Base-by-base conservation (phyloP, 768 basidiomycete genomes). In the Lanmaoa pseudosensibilis region DNA sequence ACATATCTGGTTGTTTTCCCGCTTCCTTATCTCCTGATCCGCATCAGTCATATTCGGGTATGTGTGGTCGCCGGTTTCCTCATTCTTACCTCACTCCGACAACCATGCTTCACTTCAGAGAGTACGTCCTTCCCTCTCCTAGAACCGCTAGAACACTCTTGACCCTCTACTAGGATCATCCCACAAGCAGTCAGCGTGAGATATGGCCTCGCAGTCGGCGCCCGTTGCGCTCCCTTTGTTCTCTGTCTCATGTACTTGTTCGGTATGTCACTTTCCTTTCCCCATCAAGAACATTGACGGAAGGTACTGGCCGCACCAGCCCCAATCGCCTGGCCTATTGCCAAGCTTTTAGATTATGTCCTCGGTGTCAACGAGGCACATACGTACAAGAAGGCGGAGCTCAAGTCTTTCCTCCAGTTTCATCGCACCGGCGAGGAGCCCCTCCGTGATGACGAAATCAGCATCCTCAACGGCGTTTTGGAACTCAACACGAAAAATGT, bases 341-440 rank as follows among this genome's bases (percentile, higher is more conserved):
- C 83, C 19, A 86, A 81, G 58, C 72, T 98, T 0, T 84, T 99
- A 33, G 96, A 98, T 68, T 77, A 73, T 46, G 82, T 88, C 3
- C 83, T 98, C 2, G 96, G 96, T 21, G 78, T 77, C 3, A 80
- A 87, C 62, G 90, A 91, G 61, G 77, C 76, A 0, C 78, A 83
- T 40, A 90, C 87, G 0, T 93, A 93, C 75, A 92, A 91, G 65
- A 92, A 92, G 69, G 89, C 88, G 0, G 85, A 88, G 56, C 78
- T 89, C 40, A 87, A 87, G 61, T 86, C 86, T 0, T 92, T 93
- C 74, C 77, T 92, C 13, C 85, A 87, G 52, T 90, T 92, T 67
- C 88, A 92, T 64, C 82, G 88, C 25, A 83, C 80, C 0, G 90
- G 88, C 7, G 83, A 88, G 62, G 90, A 92, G 45, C 80, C 80